Percentiles rank a stretch among this genome's conserved stretches.
phyloP scores from a whole-genome alignment of 1,284 basidiomycete species.

The Mycena sp. region DNA sequence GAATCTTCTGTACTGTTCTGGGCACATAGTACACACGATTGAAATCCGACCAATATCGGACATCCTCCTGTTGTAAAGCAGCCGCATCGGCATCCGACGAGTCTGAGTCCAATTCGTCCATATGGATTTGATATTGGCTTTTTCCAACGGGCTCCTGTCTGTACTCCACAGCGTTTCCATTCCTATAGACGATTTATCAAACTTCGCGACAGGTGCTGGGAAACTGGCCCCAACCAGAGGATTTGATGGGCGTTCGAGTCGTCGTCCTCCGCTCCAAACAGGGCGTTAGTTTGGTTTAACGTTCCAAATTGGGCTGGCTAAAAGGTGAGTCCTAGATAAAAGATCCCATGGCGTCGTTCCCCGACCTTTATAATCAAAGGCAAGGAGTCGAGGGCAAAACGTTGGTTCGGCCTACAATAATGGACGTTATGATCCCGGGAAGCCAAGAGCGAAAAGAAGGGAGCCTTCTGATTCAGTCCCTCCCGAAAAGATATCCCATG shows the following conservation, averaged over 20 bases:
- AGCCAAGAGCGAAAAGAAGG: conserved; percentile 28
- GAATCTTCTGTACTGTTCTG: conserved; percentile 69
- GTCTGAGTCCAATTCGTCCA: conserved; percentile 49
- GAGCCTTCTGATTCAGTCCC: conserved; percentile 57
- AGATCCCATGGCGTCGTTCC: background rate
- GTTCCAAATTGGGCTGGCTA: conserved; percentile 71
- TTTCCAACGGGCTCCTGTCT: conserved; percentile 60
- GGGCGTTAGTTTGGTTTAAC: conserved; percentile 52
- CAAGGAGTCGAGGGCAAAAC: conserved; percentile 68
- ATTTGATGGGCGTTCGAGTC: conserved; percentile 39
- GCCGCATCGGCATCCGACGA: conserved; percentile 31
- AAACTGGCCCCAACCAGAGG: conserved; percentile 43
- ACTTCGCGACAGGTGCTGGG: conserved; percentile 1
- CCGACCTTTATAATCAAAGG: conserved; percentile 74
- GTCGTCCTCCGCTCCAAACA: conserved; percentile 46
- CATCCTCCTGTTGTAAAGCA: conserved; percentile 37
- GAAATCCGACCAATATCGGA: conserved; percentile 84
- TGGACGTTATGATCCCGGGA: background rate
- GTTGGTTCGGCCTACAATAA: conserved; percentile 60
- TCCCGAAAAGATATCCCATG: conserved; percentile 74
- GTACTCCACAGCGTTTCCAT: conserved; percentile 58
- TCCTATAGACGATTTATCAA: conserved; percentile 50
- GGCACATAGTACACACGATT: conserved; percentile 74
- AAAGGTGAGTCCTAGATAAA: conserved; percentile 23
- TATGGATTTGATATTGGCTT: conserved; percentile 62